Evolutionary conservation across 306 rosid species (phyloP).

Genomic region (Gillenia trifoliata): DNA sequence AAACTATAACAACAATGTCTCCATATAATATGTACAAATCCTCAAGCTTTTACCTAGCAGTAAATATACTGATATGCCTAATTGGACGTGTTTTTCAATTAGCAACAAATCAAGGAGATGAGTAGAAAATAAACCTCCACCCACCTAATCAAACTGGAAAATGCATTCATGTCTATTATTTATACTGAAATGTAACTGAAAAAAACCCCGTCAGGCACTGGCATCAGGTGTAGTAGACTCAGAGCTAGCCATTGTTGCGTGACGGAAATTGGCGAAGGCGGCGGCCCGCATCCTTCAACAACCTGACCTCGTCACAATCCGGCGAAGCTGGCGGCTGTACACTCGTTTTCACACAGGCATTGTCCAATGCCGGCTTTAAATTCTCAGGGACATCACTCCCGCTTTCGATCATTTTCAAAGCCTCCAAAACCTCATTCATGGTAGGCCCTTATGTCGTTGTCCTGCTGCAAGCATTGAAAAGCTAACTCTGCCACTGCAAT

Average conservation of each 20-base stretch:
- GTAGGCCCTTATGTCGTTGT: constrained; percentile 66
- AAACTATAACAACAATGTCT: background rate
- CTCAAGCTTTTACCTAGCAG: background rate
- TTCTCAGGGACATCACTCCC: constrained; percentile 22
- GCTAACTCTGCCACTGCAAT: constrained; percentile 60
- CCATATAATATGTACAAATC: background rate
- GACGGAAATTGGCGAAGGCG: constrained; percentile 37
- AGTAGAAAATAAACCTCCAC: background rate
- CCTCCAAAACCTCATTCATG: constrained; percentile 50
- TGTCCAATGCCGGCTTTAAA: constrained; percentile 7
- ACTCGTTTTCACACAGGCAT: background rate
- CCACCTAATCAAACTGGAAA: background rate
- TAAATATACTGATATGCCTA: background rate
- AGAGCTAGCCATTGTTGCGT: constrained; percentile 34
- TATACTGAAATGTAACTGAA: background rate
- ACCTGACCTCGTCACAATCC: constrained; percentile 30
- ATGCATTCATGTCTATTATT: background rate
- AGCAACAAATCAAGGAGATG: background rate
- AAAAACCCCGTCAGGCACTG: constrained; percentile 18
- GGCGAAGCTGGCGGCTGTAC: constrained; percentile 33
- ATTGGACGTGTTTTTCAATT: background rate
- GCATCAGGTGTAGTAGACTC: constrained; percentile 27
- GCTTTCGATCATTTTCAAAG: constrained; percentile 35
- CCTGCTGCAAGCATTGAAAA: constrained; percentile 56
- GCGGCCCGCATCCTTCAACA: constrained; percentile 19